Evolutionary conservation across 1,139 yeast species (phyloP), one percentile per base, ranked within the genome.

Genomic region (Candida albicans): DNA sequence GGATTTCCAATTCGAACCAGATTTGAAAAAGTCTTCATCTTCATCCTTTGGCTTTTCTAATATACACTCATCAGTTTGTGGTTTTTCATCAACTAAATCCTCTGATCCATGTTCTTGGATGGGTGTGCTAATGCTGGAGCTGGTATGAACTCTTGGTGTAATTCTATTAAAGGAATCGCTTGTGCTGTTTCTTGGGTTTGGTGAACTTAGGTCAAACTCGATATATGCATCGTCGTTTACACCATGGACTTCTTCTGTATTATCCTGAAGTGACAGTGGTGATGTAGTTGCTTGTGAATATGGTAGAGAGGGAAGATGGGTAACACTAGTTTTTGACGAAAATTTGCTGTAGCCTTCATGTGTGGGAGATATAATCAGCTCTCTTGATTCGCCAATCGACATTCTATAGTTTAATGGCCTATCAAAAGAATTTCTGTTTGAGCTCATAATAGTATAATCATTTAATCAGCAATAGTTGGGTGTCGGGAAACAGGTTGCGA

Each of bases 1-100:
- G 24, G 75, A 66, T 50, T 77, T 77, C 84, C 84, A 79, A 28
- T 71, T 73, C 10, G 67, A 46, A 8, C 55, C 46, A 1, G 46
- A 33, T 15, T 61, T 56, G 51, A 71, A 72, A 46, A 70, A 75
- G 35, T 70, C 71, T 3, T 62, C 71, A 12, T 50, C 51, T 3
- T 62, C 70, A n/a, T 49, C 50, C 13, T 47, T 41, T 10, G 40
- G 39, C 42, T 41, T 47, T 35, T 39, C 33, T n/a, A 41, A 13
- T 32, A 24, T 35, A 13, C 13, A 43, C 33, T 32, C 44, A 42
- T 34, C 43, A 34, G 26, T 11, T 32, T 38, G 35, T 41, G 37
- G 18, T 40, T 44, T 40, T 35, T 18, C 15, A 35, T 24, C 15
- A n/a, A 27, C 41, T 12, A 18, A 15, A 26, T 35, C 42, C 40